Evolutionary conservation across 2,329 filamentous ascomycete species (phyloP).

Genomic region (Pyrenophora seminiperda): DNA sequence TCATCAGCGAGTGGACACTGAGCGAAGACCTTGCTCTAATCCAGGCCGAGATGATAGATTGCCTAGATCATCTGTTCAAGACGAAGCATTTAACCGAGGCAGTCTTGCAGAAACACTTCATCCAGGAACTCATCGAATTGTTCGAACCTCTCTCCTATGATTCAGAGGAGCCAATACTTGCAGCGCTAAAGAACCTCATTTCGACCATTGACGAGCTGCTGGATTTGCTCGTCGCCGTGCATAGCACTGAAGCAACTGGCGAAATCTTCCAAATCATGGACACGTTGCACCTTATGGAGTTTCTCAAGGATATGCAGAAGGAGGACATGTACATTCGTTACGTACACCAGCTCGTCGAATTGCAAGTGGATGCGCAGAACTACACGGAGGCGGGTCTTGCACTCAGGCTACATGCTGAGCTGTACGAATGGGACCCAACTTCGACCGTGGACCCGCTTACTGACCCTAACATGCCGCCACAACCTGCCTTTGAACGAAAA

Average conservation of each 20-base stretch:
- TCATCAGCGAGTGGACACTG: constrained; percentile 95
- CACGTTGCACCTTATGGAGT: constrained; percentile 90
- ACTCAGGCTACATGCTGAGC: constrained; percentile 84
- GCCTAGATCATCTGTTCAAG: constrained; percentile 87
- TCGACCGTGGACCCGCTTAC: constrained; percentile 67
- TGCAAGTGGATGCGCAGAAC: constrained; percentile 78
- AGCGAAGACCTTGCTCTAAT: constrained; percentile 90
- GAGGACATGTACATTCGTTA: constrained; percentile 97
- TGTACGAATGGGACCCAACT: constrained; percentile 87
- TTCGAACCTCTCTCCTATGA: constrained; percentile 73
- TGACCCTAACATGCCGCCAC: constrained; percentile 79
- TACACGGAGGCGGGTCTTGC: constrained; percentile 87
- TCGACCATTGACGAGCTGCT: constrained; percentile 87
- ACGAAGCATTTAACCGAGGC: constrained; percentile 85
- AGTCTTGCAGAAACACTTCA: constrained; percentile 89
- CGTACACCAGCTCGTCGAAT: constrained; percentile 83
- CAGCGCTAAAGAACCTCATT: constrained; percentile 77
- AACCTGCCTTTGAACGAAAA: constrained; percentile 89
- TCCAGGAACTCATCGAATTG: constrained; percentile 79
- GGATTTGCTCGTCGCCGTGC: constrained; percentile 86
- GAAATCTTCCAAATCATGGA: constrained; percentile 86
- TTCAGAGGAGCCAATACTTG: constrained; percentile 73
- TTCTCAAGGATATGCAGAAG: constrained; percentile 93
- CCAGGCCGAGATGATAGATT: constrained; percentile 96
- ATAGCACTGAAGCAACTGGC: constrained; percentile 72